A percentile compares a stretch with the other conserved stretches of the same genome.
These are phyloP conservation scores for Orbilia oligospora DNA, from an alignment of 2,329 filamentous ascomycete genomes.

Conservation along the genomic window DNA sequence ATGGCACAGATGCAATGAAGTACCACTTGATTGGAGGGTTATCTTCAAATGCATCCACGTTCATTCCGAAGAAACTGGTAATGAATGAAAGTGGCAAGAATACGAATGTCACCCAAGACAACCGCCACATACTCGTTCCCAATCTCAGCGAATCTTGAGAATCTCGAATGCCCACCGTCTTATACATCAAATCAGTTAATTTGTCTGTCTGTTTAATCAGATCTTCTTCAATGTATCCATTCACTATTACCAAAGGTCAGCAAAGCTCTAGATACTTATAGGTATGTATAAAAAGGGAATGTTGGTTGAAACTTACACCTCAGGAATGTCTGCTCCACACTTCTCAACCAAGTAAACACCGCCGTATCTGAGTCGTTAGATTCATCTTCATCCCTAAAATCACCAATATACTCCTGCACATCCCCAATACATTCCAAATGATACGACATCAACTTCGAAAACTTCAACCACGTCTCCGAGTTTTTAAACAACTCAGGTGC, in stretches of 20 bases:
- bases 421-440: slow-evolving; percentile 67
- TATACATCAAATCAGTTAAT: slow-evolving; percentile 71
- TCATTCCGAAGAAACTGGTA: slow-evolving; percentile 68
- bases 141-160: slow-evolving; percentile 70
- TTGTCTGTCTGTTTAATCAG: slow-evolving; percentile 71
- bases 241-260: slow-evolving; percentile 65
- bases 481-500: slow-evolving; percentile 72
- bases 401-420: slow-evolving; percentile 57
- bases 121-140: slow-evolving; percentile 65
- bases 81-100: slow-evolving; percentile 68
- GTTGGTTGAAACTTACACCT: slow-evolving; percentile 35
- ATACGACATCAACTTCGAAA: slow-evolving; percentile 71
- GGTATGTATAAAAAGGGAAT: not conserved
- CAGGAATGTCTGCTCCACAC: slow-evolving; percentile 51
- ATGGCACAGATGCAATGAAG: slow-evolving; percentile 69
- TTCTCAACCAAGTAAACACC: slow-evolving; percentile 51
- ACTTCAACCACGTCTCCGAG: slow-evolving; percentile 71
- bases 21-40: slow-evolving; percentile 70
- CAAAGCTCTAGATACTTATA: slow-evolving; percentile 66
- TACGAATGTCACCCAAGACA: slow-evolving; percentile 68
- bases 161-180: slow-evolving; percentile 71
- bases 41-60: slow-evolving; percentile 69
- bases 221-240: slow-evolving; percentile 70
- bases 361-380: slow-evolving; percentile 58
- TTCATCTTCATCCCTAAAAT: slow-evolving; percentile 59